Percentiles rank a stretch among this genome's conserved stretches.
These are phyloP conservation scores for Xylaria hypoxylon DNA, from an alignment of 2,329 filamentous ascomycete species.

Conservation along the genomic window DNA sequence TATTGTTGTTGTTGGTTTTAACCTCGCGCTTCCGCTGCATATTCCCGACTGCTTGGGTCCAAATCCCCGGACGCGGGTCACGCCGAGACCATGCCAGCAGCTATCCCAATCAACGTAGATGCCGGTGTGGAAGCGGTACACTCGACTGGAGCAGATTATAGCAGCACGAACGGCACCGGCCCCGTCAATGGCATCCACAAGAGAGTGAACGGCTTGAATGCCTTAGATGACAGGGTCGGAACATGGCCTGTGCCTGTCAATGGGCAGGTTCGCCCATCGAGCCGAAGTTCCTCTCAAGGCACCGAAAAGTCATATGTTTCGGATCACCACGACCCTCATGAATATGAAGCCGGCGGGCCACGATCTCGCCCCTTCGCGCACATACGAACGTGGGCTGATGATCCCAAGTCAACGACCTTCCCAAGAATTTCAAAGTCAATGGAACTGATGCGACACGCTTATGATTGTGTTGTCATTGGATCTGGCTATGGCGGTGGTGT, in stretches of 20 bases:
- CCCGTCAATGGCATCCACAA: constrained; percentile 37
- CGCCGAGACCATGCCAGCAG: constrained; percentile 44
- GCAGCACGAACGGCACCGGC: constrained; percentile 30
- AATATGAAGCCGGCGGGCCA: constrained; percentile 52
- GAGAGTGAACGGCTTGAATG: constrained; percentile 27
- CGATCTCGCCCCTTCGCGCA: constrained; percentile 49
- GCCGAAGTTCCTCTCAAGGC: constrained; percentile 37
- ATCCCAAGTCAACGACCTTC: constrained; percentile 51
- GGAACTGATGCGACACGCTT: constrained; percentile 66
- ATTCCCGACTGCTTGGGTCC: constrained; percentile 24
- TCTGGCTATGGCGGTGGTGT: constrained; percentile 77
- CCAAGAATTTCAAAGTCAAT: constrained; percentile 68
- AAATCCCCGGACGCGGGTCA: constrained; percentile 30
- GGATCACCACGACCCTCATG: constrained; percentile 47
- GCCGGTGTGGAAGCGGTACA: constrained; percentile 26
- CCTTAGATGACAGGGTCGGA: constrained; percentile 29
- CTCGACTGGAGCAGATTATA: constrained; percentile 35
- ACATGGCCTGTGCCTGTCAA: constrained; percentile 43
- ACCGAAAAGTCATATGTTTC: constrained; percentile 45
- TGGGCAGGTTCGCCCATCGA: constrained; percentile 34
- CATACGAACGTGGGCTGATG: constrained; percentile 49
- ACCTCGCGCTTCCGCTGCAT: not conserved
- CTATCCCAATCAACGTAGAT: constrained; percentile 30
- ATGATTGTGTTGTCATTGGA: constrained; percentile 75
- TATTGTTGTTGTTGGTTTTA: not conserved